Base-by-base conservation (phyloP, 495 filamentous ascomycete species). In the Tuber magnatum region DNA sequence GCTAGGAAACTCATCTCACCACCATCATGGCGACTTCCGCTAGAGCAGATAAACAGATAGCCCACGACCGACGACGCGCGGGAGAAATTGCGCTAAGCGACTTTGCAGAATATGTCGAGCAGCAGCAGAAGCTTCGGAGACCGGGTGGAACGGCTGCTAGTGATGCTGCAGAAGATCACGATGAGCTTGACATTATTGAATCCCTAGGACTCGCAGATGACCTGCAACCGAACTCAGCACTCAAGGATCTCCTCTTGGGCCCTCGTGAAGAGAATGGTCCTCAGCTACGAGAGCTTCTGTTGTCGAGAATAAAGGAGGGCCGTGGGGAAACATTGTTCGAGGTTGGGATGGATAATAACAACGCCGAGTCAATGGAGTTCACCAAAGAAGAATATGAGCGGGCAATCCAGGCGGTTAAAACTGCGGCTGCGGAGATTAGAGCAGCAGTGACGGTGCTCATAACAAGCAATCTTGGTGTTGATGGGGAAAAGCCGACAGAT, bases 81-180 rank as follows among this genome's bases (percentile, higher is more conserved):
- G 80, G 80, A 32, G 80, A 82, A 48, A 77, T 74, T n/a, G 95
- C 95, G 32, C 87, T 99, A 75, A 94, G 92, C 86, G 95, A 97
- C 79, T 99, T 99, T 82, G 93, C 96, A 83, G 95, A 98, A 83
- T 98, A 97, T 79, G 96, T 97, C 75, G 94, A 97, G 83, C 91
- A 94, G 84, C 93, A 99, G 83, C 94, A 97, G 83, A 88, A 89
- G 6, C 82, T 90, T 78, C 86, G 88, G 83, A 84, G 88, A 56
- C 72, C 77, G 35, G 82, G 76, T 32, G 51, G 83, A 51, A 85
- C 85, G 73, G 32, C 83, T 18, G 46, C 84, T 10, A 74, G 85
- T 80, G 78, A 84, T 80, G 44, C 84, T 78, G 77, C 72, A 82
- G 90, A 94, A 81, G 93, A 97, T 71, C 94, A 97, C 84, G 89